Percentiles rank a stretch among this genome's conserved stretches.
Evolutionary conservation across 805 yeast genomes (phyloP).

Genomic region (Scheffersomyces ergatensis): DNA sequence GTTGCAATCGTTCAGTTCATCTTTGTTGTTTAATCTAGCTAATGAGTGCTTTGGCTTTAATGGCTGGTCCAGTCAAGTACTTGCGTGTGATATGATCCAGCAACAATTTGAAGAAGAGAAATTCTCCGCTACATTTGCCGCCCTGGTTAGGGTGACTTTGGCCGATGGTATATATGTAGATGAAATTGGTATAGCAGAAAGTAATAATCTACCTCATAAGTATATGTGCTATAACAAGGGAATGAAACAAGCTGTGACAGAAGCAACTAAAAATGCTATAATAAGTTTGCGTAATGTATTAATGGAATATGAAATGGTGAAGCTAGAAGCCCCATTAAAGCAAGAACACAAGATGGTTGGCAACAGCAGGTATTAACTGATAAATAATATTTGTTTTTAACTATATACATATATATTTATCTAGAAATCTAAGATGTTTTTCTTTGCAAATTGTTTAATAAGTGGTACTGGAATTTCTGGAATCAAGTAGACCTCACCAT

Average conservation of each 20-base stretch:
- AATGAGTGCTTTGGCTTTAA: constrained; percentile 54
- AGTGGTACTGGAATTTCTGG: constrained; percentile 75
- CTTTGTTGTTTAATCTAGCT: constrained; percentile 23
- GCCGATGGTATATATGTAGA: constrained; percentile 43
- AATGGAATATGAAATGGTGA: constrained; percentile 6
- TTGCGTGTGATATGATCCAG: constrained; percentile 12
- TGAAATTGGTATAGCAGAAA: constrained; percentile 39
- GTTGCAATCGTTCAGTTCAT: neutral
- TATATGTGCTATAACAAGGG: constrained; percentile 34
- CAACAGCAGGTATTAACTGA: neutral
- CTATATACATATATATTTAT: constrained; percentile 1
- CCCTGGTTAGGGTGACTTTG: constrained; percentile 33
- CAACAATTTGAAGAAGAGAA: constrained; percentile 20
- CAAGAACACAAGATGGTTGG: neutral
- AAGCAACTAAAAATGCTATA: constrained; percentile 44
- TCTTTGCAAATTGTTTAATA: constrained; percentile 60
- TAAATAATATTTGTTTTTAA: neutral
- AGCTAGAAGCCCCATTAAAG: constrained; percentile 1
- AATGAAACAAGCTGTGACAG: constrained; percentile 48
- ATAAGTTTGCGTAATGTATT: constrained; percentile 6
- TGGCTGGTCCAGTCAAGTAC: constrained; percentile 53
- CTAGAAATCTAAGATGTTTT: constrained; percentile 58
- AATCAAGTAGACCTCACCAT: constrained; percentile 76
- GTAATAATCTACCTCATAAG: constrained; percentile 29
- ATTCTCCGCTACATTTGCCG: constrained; percentile 22